Percentiles rank a stretch among this genome's conserved stretches.
These are phyloP conservation scores for Thinopyrum obtusiflorum DNA, from an alignment of 202 grass and related monocot species.

Conservation along the genomic window DNA sequence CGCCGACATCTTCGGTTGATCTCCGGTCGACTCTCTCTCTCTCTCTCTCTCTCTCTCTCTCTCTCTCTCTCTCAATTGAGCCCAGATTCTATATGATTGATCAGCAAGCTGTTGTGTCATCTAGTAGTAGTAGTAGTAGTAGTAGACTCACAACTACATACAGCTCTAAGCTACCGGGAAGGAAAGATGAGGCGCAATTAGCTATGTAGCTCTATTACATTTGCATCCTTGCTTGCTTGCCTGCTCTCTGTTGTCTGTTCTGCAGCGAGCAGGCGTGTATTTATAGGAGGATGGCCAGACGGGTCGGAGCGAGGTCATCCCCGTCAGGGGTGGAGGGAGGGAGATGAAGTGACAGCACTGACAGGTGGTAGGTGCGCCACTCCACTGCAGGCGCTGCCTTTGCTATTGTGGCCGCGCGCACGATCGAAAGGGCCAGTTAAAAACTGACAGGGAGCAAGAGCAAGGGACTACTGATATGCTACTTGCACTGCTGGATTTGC, in stretches of 20 bases:
- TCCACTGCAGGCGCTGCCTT: not conserved
- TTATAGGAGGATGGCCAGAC: constrained; percentile 37
- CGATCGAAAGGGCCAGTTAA: not conserved
- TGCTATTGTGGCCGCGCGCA: constrained; percentile 17
- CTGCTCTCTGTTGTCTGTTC: constrained; percentile 32
- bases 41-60: no score
- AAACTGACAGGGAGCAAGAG: not conserved
- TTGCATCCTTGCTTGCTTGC: not conserved
- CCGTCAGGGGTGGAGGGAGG: not conserved
- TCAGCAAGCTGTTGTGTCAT: not conserved
- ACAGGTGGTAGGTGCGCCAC: constrained; percentile 10
- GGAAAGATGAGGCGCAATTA: not conserved
- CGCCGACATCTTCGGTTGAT: constrained; percentile 14
- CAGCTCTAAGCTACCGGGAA: not conserved
- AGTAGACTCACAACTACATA: not conserved
- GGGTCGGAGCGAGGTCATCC: not conserved
- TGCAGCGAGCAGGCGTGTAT: constrained; percentile 15
- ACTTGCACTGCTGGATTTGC: no score
- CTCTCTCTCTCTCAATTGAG: not conserved
- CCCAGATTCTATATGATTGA: not conserved
- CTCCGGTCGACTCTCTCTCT: not conserved
- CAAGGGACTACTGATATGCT: not conserved
- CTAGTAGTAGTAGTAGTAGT: not conserved
- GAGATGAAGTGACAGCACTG: not conserved
- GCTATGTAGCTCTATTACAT: not conserved